Base-by-base conservation (phyloP, 2,329 filamentous ascomycete genomes). In the Paraphaeosphaeria minitans region DNA sequence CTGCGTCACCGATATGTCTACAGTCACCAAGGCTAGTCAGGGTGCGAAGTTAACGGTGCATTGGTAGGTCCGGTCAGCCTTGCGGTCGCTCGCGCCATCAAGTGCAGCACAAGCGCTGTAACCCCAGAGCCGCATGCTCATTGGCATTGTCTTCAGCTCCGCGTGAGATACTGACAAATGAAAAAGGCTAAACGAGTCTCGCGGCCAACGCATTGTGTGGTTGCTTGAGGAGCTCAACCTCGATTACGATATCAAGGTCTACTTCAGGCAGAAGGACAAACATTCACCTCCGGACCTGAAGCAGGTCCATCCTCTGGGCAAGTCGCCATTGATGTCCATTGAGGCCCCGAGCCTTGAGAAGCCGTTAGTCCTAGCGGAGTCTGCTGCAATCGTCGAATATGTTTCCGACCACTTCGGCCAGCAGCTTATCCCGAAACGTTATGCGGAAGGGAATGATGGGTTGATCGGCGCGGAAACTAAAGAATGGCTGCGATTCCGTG, bases 141-240 rank as follows among this genome's bases (percentile, higher is more conserved):
- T 21, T 10, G 27, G 21, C 5, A 27, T 12, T 1, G 27, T 42
- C 50, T 21, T 29, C 37, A n/a, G 35, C 19, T 22, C 16, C 41
- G 27, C 27, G 16, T 56, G 41, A 7, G 45, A 10, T 21, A 53
- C 55, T 61, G 53, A 57, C 21, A 35, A 53, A 45, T 29, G 16
- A 39, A n/a, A 39, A 65, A 96, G 92, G 92, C 89, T 96, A 60
- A 86, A 94, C 67, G 82, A 89, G 67, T 96, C 92, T 56, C 90
- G 93, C 66, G 87, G 91, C 13, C 91, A 96, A 76, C 87, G 91
- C 62, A 89, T 94, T 58, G 80, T 95, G 46, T 96, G 91, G 91
- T 87, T 96, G 7, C 85, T 96, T 45, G 91, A 95, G 74, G 92
- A 94, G 76, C 87, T 95, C 61, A 84, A 89, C 45, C 77, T 96